Conservation (phyloP, 257 asterid species). For the Petunia axillaris region DNA sequence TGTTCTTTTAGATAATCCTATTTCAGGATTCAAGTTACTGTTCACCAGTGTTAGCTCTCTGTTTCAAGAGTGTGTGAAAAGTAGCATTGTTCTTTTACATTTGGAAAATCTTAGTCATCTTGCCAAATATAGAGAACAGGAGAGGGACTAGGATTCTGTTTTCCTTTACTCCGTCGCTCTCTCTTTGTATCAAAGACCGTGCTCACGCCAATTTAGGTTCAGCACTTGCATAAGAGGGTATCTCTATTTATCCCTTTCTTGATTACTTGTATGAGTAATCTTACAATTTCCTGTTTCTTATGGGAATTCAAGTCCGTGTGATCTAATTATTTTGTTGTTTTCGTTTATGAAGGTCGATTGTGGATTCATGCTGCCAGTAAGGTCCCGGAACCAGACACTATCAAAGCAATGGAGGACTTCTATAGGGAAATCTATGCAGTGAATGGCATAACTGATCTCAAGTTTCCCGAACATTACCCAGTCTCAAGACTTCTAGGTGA, state of each 20-base stretch:
- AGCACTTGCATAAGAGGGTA: not conserved
- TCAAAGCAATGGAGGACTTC: slow-evolving; percentile 91
- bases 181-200: not conserved
- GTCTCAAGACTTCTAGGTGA: slow-evolving; percentile 88
- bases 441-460: slow-evolving; percentile 76
- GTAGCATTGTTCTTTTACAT: not conserved
- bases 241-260: not conserved
- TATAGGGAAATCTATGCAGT: slow-evolving; percentile 88
- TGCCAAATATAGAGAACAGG: not conserved
- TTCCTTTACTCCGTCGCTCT: not conserved
- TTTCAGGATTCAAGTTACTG: not conserved
- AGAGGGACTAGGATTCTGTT: not conserved
- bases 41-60: not conserved
- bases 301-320: not conserved
- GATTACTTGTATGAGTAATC: not conserved
- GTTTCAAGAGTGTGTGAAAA: not conserved
- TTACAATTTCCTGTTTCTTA: slow-evolving; percentile 22
- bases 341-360: slow-evolving; percentile 62
- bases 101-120: not conserved
- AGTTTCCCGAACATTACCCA: slow-evolving; percentile 94
- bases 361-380: slow-evolving; percentile 99
- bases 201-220: not conserved
- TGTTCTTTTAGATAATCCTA: not conserved
- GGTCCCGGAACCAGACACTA: slow-evolving; percentile 87
- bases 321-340: not conserved